Evolutionary conservation across 805 yeast genomes (phyloP).

Genomic region (Schizosaccharomyces lindneri): DNA sequence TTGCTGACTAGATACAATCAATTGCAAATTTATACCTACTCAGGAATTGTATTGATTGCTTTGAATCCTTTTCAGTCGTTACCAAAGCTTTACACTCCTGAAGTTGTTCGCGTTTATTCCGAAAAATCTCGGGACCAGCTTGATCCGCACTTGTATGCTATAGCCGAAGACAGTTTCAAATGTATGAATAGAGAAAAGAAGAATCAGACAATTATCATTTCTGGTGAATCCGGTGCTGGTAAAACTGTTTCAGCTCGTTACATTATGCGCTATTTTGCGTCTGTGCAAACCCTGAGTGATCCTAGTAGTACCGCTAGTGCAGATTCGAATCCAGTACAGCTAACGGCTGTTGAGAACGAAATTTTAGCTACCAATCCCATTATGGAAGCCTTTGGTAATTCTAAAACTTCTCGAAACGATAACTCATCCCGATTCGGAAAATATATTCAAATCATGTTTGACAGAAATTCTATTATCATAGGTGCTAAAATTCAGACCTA

Average conservation of each 20-base stretch:
- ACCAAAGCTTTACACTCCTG: conserved; percentile 74
- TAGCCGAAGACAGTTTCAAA: conserved; percentile 79
- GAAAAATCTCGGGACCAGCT: conserved; percentile 82
- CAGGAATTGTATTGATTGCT: conserved; percentile 91
- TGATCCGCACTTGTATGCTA: conserved; percentile 91
- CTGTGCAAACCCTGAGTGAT: conserved; percentile 34
- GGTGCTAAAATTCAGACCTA: conserved; percentile 92
- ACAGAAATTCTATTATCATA: conserved; percentile 46
- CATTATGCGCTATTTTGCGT: conserved; percentile 91
- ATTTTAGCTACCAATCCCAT: conserved; percentile 91
- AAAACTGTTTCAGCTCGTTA: conserved; percentile 92
- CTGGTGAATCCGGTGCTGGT: conserved; percentile 98
- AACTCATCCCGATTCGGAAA: conserved; percentile 95
- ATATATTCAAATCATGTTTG: conserved; percentile 74
- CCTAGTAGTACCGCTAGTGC: background rate
- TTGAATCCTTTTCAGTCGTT: conserved; percentile 85
- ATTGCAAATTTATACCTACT: conserved; percentile 76
- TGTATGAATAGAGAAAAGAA: conserved; percentile 67
- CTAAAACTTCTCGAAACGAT: conserved; percentile 89
- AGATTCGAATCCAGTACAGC: conserved; percentile 15
- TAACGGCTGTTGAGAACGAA: conserved; percentile 80
- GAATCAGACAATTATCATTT: conserved; percentile 87
- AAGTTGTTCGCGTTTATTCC: conserved; percentile 82
- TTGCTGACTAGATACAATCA: conserved; percentile 73
- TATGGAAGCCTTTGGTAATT: conserved; percentile 96